phyloP scores from a whole-genome alignment of 2,329 filamentous ascomycete species.

The Lecanosticta acicola region DNA sequence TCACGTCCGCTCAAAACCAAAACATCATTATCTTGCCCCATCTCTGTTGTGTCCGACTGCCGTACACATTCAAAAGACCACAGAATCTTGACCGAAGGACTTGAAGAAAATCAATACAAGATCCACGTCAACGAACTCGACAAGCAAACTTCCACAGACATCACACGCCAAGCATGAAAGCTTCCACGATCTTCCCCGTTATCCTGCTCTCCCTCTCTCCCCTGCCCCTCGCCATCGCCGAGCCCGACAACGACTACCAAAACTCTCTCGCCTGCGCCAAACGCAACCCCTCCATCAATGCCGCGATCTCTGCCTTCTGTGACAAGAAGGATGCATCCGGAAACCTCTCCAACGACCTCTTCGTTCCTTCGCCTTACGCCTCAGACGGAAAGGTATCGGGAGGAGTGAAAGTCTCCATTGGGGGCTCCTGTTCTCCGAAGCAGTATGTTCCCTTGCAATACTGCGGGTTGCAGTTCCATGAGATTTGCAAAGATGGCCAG shows the following conservation, averaged over 20 bases:
- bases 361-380: constrained; percentile 15
- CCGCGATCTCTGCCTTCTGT: constrained; percentile 22
- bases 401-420: constrained; percentile 11
- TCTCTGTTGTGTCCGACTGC: too few species aligned
- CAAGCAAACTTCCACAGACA: neutral
- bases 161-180: neutral
- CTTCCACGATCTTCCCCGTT: neutral
- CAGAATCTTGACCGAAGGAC: too few species aligned
- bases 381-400: constrained; percentile 12
- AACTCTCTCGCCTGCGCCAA: constrained; percentile 20
- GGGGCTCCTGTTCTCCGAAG: constrained; percentile 16
- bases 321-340: constrained; percentile 4
- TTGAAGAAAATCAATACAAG: too few species aligned
- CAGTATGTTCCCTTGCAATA: constrained; percentile 23
- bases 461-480: constrained; percentile 23
- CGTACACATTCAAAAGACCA: too few species aligned
- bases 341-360: constrained; percentile 13
- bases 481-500: constrained; percentile 16
- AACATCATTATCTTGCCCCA: too few species aligned
- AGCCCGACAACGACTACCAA: constrained; percentile 13
- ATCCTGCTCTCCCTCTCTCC: neutral
- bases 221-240: too few species aligned
- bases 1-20: neutral
- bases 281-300: constrained; percentile 19
- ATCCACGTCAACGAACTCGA: too few species aligned